Percentiles rank a stretch among this genome's conserved stretches.
Conservation (phyloP, 352 stramenopile species). For the Thalassiosira exigua region DNA sequence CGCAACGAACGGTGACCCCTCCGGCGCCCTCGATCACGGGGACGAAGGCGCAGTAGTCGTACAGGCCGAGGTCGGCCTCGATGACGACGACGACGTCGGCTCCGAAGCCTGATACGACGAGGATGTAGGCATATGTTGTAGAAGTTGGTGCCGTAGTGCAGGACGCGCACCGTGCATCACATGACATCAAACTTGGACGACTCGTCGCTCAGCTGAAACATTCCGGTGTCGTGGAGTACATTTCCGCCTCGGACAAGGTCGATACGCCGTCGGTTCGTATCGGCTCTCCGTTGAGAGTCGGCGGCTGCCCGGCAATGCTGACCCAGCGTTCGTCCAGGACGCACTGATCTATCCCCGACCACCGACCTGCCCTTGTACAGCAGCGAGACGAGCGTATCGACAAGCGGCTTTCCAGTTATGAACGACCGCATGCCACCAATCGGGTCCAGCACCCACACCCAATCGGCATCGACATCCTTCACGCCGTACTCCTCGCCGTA, state of each 20-base stretch:
- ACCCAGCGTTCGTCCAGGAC: constrained; percentile 62
- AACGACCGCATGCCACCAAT: constrained; percentile 68
- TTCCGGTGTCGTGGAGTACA: constrained; percentile 64
- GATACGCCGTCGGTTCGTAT: constrained; percentile 46
- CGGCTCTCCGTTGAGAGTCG: constrained; percentile 50
- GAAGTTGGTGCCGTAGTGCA: constrained; percentile 59
- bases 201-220: constrained; percentile 52
- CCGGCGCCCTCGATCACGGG: constrained; percentile 60
- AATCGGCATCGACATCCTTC: constrained; percentile 47
- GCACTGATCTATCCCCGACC: constrained; percentile 66
- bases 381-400: constrained; percentile 63
- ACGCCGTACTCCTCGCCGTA: constrained; percentile 65
- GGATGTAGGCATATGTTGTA: constrained; percentile 62
- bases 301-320: constrained; percentile 25
- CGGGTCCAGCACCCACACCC: constrained; percentile 61
- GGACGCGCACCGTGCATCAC: constrained; percentile 30
- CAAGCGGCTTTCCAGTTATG: constrained; percentile 65
- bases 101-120: constrained; percentile 56
- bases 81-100: constrained; percentile 54
- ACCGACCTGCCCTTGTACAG: constrained; percentile 58
- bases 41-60: constrained; percentile 64
- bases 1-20: constrained; percentile 55
- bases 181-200: constrained; percentile 38
- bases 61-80: constrained; percentile 58
- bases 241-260: constrained; percentile 43